A percentile compares a stretch with the other conserved stretches of the same genome.
Evolutionary conservation across 345 rosid species (phyloP).

Genomic region (Excoecaria agallocha): DNA sequence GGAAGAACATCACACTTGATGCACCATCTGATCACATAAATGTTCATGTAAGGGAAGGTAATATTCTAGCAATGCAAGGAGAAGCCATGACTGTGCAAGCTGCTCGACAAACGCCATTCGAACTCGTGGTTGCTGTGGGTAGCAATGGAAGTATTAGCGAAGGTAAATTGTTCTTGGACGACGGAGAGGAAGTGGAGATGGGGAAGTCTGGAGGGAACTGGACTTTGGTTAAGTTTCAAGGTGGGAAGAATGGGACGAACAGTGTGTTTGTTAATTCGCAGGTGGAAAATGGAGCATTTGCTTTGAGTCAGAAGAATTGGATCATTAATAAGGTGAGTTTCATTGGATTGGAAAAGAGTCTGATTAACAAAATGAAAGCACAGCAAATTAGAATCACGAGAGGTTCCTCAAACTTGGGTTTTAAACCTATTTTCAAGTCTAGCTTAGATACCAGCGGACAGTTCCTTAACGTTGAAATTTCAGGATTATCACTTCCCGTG

Average conservation of each 20-base stretch:
- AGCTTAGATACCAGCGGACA: too few species aligned
- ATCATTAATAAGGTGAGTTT: too few species aligned
- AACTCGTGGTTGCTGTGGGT: constrained; percentile 52
- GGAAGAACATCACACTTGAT: constrained; percentile 38
- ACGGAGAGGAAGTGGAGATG: constrained; percentile 54
- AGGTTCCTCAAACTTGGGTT: too few species aligned
- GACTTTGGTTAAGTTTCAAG: constrained; percentile 47
- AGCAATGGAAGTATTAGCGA: constrained; percentile 21
- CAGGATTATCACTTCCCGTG: too few species aligned
- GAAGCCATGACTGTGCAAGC: constrained; percentile 56
- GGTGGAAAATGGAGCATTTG: too few species aligned
- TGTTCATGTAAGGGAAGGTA: constrained; percentile 61
- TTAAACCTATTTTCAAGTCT: too few species aligned
- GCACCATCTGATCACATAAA: constrained; percentile 57
- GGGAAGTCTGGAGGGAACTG: constrained; percentile 49
- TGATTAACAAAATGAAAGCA: too few species aligned
- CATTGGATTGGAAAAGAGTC: too few species aligned
- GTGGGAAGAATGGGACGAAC: constrained; percentile 5
- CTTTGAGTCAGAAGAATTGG: too few species aligned
- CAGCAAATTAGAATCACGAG: too few species aligned
- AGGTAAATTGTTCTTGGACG: constrained; percentile 65
- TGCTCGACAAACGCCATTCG: constrained; percentile 53
- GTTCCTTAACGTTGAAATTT: too few species aligned
- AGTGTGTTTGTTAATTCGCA: too few species aligned
- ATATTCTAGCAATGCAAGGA: constrained; percentile 65